These are phyloP conservation scores for Rutstroemia sp. DNA, from an alignment of 2,329 filamentous ascomycete species.

Conservation along the genomic window DNA sequence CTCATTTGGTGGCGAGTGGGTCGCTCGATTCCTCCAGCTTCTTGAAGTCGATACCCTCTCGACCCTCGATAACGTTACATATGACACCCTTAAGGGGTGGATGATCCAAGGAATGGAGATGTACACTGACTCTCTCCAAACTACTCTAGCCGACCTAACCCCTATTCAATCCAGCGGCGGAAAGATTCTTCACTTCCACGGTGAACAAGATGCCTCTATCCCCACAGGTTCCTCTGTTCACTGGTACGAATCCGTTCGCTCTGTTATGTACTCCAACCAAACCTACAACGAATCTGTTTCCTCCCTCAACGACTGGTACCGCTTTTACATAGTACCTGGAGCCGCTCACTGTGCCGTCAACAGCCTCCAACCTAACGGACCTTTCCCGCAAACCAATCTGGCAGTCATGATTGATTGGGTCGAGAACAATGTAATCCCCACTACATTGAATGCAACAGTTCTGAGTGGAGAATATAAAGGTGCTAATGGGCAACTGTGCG, in stretches of 20 bases:
- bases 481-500: slow-evolving; percentile 33
- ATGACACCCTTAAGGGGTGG: slow-evolving; percentile 49
- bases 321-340: slow-evolving; percentile 46
- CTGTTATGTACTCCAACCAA: slow-evolving; percentile 39
- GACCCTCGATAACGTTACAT: slow-evolving; percentile 41
- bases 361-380: slow-evolving; percentile 31
- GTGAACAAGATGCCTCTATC: slow-evolving; percentile 46
- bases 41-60: slow-evolving; percentile 35
- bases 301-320: slow-evolving; percentile 46
- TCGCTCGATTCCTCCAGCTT: slow-evolving; percentile 36
- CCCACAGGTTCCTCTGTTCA: slow-evolving; percentile 46
- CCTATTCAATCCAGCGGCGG: slow-evolving; percentile 42
- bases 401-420: slow-evolving; percentile 65
- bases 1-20: slow-evolving; percentile 29
- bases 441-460: slow-evolving; percentile 32
- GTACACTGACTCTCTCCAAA: slow-evolving; percentile 46
- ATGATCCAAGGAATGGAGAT: slow-evolving; percentile 41
- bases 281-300: slow-evolving; percentile 33
- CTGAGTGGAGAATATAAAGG: slow-evolving; percentile 28
- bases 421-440: slow-evolving; percentile 43
- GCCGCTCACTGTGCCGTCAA: slow-evolving; percentile 44
- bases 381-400: slow-evolving; percentile 48
- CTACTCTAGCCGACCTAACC: slow-evolving; percentile 45
- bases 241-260: slow-evolving; percentile 47
- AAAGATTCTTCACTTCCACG: slow-evolving; percentile 52